Base-by-base conservation (phyloP, 73 alveolate species). In the Blepharisma japonicum region DNA sequence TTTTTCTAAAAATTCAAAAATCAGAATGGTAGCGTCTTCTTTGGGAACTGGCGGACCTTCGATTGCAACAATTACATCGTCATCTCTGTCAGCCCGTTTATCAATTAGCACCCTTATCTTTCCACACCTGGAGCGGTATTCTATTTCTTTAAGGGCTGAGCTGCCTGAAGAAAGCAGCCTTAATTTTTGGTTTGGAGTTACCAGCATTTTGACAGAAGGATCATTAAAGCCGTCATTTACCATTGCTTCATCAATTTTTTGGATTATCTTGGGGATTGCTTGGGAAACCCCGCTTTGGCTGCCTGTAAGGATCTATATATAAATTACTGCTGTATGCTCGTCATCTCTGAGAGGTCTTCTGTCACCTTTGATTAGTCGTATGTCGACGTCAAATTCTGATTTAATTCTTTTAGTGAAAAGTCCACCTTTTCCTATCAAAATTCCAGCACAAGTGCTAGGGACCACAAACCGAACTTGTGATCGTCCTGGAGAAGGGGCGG, bases 371-470 rank as follows among this genome's bases (percentile, higher is more conserved):
- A 61, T 8, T 2, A 61, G 74, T 61, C 23, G 14, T 61, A 61
- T 61, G n/a, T 61, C 74, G 23, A 25, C 74, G 23, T 25, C 23
- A 39, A 14, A 61, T 20, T 61, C 46, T 61, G 18, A 8, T 61
- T 61, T 61, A 3, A 61, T 61, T 20, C 18, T 25, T 25, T 61
- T 61, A 25, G 74, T 39, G 47, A 61, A 61, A 18, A 9, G 23
- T 9, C 74, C 74, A 1, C 74, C 74, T 61, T 61, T 61, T 20
- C 74, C 74, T 8, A 61, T 61, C 18, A 61, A 25, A 25, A 61
- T 61, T 39, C 74, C 74, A 61, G 23, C 74, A 61, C 50, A 18
- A 14, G 74, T 14, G 18, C 23, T n/a, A 9, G 74, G 74, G 23
- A 61, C 74, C 18, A 61, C 23, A 39, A 61, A 61, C 47, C 23